Conservation (phyloP, 1,284 basidiomycete species). For the Cryptococcus floricola region DNA sequence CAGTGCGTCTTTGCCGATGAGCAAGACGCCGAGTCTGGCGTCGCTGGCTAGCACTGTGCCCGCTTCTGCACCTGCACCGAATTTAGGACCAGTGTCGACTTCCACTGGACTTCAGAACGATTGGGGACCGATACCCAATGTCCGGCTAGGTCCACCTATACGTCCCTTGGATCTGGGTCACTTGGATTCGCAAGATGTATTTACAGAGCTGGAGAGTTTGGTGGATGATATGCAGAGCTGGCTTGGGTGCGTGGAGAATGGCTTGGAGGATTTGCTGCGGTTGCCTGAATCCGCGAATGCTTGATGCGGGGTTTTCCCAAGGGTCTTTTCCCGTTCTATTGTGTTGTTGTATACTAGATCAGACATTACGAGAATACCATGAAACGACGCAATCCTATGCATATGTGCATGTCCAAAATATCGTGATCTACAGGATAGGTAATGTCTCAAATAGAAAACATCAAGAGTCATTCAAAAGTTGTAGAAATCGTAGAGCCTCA, state of each 20-base stretch:
- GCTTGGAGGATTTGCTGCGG: conserved; percentile 57
- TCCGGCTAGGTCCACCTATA: conserved; percentile 50
- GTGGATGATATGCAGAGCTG: conserved; percentile 76
- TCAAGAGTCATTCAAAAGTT: too few species aligned
- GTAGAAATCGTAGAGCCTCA: too few species aligned
- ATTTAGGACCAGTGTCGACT: too few species aligned
- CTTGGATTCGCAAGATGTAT: conserved; percentile 64
- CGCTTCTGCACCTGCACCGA: too few species aligned
- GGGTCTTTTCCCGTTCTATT: not conserved
- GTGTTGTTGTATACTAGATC: conserved; percentile 5
- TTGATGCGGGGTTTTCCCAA: not conserved
- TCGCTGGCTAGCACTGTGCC: too few species aligned
- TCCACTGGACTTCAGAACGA: not conserved
- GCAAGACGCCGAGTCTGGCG: too few species aligned
- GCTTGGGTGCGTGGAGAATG: conserved; percentile 71
- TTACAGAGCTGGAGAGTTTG: conserved; percentile 66
- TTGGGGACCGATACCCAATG: not conserved
- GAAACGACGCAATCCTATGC: too few species aligned
- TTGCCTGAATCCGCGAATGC: not conserved
- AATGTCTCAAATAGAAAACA: too few species aligned
- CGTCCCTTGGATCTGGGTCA: conserved; percentile 64
- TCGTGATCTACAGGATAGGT: too few species aligned
- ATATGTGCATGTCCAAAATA: too few species aligned
- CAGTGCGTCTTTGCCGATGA: too few species aligned
- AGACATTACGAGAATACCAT: too few species aligned